Base-by-base conservation (phyloP, 257 asterid genomes). In the Solanum chaucha region DNA sequence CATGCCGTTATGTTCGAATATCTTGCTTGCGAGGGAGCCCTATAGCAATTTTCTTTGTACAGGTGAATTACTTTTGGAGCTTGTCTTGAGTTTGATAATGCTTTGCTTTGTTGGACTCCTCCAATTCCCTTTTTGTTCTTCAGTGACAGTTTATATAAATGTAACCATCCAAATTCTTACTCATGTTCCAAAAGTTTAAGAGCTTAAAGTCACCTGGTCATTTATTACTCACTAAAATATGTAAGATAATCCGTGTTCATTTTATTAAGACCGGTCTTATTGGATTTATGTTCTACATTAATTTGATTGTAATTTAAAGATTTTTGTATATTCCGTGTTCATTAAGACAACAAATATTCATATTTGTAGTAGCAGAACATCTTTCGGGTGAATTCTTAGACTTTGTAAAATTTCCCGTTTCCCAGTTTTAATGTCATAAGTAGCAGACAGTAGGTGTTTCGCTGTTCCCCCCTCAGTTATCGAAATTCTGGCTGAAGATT, bases 21-120 rank as follows among this genome's bases (percentile, higher is more conserved):
- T 96, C 99, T 85, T 97, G 99, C 93, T 91, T 95, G 96, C 98
- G 99, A 36, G 99, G 99, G 72, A 95, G 90, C 88, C 99, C 99
- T 86, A 97, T 97, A 90, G 99, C 99, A 84, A 88, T 97, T 51
- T 97, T 95, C 91, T 96, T 94, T 91, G 92, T 97, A 89, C 99
- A 97, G 99, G 99, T 97, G 40, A 46, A 46, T 80, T 26, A 28
- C 41, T 80, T 44, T 41, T 75, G 83, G 83, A n/a, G 35, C 34
- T 75, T 75, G 58, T 38, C 83, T n/a, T 10, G 83, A 75, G 34
- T 75, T 38, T n/a, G 44, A 38, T 22, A 38, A 40, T 75, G 83
- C 58, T 38, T 38, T 38, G 51, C 34, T 22, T 2, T 75, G 34
- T 75, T 75, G 30, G 83, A 11, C 12, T 75, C 58, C 34, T 75